Evolutionary conservation across 768 basidiomycete genomes (phyloP), one percentile per base, ranked within the genome.

Genomic region (Tricholoma sp.): DNA sequence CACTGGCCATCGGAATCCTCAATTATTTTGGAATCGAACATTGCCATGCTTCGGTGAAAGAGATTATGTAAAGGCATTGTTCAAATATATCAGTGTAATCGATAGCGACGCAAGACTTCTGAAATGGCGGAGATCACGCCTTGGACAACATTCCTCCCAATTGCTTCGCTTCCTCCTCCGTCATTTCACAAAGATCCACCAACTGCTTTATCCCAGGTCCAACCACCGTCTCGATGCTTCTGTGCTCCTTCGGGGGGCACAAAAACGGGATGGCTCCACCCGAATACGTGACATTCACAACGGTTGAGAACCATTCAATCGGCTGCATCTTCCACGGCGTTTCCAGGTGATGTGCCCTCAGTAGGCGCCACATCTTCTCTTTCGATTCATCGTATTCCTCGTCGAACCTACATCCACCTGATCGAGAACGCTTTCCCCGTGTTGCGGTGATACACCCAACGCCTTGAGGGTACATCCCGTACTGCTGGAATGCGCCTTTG

Each of bases 391-490:
- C 56, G 54, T 76, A 77, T 50, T 66, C 72, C 6, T 56, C 55
- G 22, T 61, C 58, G 24, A 68, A 64, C 29, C 52, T 63, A 29
- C 65, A 49, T 16, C 35, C 43, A 0, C 66, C 56, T 0, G 58
- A 64, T 52, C 62, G 60, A 21, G 49, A 29, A 5, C 5, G 32
- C 58, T 55, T 58, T 54, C 74, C 67, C 24, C 62, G 61, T 22
- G 50, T 72, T 3, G 74, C 71, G 2, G 74, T 77, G 59, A 79
- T 58, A 55, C 78, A 79, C 0, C 69, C 76, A 16, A 75, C 70
- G 3, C 71, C 73, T 16, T 60, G 50, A 21, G 72, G 57, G 32
- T 52, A 45, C 60, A 79, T 74, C 1, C 62, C 63, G 41, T 68
- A 66, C 12, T 18, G 35, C 9, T 62, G 66, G 53, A 79, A 79